Percentiles rank a stretch among this genome's conserved stretches.
Evolutionary conservation across 2,329 filamentous ascomycete species (phyloP).

Genomic region (Westerdykella ornata): DNA sequence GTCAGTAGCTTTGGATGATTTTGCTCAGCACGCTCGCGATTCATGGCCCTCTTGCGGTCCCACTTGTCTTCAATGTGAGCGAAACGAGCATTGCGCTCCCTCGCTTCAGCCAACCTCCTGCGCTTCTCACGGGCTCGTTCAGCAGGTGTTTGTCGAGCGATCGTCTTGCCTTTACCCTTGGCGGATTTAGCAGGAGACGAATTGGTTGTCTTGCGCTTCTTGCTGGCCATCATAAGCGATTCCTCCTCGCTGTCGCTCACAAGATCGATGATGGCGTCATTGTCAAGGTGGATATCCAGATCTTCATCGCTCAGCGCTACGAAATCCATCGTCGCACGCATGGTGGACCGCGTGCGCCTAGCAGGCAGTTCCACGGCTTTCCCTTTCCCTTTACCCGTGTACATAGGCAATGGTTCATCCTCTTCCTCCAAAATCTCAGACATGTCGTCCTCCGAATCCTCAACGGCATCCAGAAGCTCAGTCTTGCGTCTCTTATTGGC

Average conservation of each 20-base stretch:
- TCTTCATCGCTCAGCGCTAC: constrained; percentile 12
- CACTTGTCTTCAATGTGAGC: constrained; percentile 35
- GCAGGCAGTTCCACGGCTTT: constrained; percentile 11
- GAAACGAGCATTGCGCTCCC: constrained; percentile 23
- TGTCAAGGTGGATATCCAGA: constrained; percentile 11
- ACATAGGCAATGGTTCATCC: constrained; percentile 7
- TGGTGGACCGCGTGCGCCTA: constrained; percentile 3
- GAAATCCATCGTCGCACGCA: constrained; percentile 5
- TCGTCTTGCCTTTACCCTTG: constrained; percentile 5
- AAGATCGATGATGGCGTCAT: constrained; percentile 8
- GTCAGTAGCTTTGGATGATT: constrained; percentile 71
- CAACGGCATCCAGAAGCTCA: constrained; percentile 7
- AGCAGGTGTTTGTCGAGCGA: constrained; percentile 1
- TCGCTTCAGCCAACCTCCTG: constrained; percentile 18
- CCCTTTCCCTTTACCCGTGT: constrained; percentile 19
- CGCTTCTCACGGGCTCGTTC: constrained; percentile 9
- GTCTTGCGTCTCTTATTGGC: constrained; percentile 35
- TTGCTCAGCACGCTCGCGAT: constrained; percentile 60
- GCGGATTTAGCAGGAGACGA: constrained; percentile 1
- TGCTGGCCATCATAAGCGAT: constrained; percentile 17
- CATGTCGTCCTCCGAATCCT: constrained; percentile 32
- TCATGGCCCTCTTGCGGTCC: constrained; percentile 45
- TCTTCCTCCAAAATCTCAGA: constrained; percentile 3
- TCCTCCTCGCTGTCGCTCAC: constrained; percentile 24
- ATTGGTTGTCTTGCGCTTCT: constrained; percentile 10